Base-by-base conservation (phyloP, 345 rosid genomes). In the Acer yangbiense region DNA sequence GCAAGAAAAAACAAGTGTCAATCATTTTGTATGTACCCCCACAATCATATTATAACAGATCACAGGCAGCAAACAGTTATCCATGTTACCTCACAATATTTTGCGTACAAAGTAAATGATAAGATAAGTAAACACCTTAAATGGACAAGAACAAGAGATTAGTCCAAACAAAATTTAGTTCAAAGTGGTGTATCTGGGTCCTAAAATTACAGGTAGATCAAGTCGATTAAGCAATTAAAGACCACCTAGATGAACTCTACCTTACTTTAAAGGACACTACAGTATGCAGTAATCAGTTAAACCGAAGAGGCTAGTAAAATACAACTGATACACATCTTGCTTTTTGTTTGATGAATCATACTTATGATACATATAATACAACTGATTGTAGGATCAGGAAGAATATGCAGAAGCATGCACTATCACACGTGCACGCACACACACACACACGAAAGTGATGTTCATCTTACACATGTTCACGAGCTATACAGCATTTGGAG, bases 381-480 rank as follows among this genome's bases (percentile, higher is more conserved):
- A 60, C 3, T 29, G 9, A 73, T 23, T 29, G 20, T 20, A 12
- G 27, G 7, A 63, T 2, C 52, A 20, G 16, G 41, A 55, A 44
- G 29, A 60, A n/a, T 39, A 73, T 12, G 13, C 2, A 73, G 8
- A 14, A 13, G 27, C 7, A 17, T 7, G 23, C 4, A 63, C 44
- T 77, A 52, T 74, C 54, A 80, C 17, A 66, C 20, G 62, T 35
- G 61, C 17, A 67, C 35, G 35, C 35, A 25, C 27, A 0, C 17
- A 55, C 55, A 44, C 54, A 80, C 14, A 58, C 52, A 80, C 0
- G 77, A 61, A 62, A 18, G 55, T 67, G 0, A 20, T 25, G 60
- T 46, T 29, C 68, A 74, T 77, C 91, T 85, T 87, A 92, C 97
- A 81, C 4, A 77, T 90, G 92, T 64, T 83, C 82, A 63, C 75